phyloP scores from a whole-genome alignment of 2,329 filamentous ascomycete genomes.

The Tolypocladium pustulatum region DNA sequence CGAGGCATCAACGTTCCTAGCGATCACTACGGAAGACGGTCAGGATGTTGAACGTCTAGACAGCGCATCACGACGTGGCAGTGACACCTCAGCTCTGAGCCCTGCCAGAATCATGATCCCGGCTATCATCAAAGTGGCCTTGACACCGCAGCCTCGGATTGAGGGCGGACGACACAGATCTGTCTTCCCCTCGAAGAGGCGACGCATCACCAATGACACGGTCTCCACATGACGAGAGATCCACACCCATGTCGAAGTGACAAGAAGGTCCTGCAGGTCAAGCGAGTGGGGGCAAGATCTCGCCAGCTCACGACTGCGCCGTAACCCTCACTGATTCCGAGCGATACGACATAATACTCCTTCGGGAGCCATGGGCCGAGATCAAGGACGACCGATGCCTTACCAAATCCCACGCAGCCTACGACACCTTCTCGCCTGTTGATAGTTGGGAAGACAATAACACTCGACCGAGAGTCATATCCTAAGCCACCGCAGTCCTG shows the following conservation, averaged over 20 bases:
- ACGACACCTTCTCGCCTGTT: conserved; percentile 3
- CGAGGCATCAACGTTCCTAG: no score
- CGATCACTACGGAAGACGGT: no score
- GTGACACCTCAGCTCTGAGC: no score
- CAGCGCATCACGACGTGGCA: no score
- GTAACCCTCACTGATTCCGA: conserved; percentile 7
- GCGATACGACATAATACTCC: conserved; percentile 7
- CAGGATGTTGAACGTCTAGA: no score
- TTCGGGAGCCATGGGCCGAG: conserved; percentile 7
- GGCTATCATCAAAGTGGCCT: no score
- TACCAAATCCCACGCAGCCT: conserved; percentile 2
- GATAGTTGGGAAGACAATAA: conserved; percentile 2
- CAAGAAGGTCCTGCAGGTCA: neutral
- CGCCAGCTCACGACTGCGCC: conserved; percentile 5
- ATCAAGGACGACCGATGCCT: conserved; percentile 2
- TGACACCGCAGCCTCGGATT: no score
- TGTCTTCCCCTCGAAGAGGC: no score
- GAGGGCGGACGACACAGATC: no score
- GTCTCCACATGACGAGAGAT: neutral
- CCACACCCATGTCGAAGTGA: neutral
- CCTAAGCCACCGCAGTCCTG: conserved; percentile 4
- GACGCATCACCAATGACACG: no score
- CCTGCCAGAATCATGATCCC: no score
- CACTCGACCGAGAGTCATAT: conserved; percentile 7
- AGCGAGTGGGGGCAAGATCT: conserved; percentile 7